phyloP scores from a whole-genome alignment of 2,329 filamentous ascomycete genomes.

The Talaromyces amestolkiae region DNA sequence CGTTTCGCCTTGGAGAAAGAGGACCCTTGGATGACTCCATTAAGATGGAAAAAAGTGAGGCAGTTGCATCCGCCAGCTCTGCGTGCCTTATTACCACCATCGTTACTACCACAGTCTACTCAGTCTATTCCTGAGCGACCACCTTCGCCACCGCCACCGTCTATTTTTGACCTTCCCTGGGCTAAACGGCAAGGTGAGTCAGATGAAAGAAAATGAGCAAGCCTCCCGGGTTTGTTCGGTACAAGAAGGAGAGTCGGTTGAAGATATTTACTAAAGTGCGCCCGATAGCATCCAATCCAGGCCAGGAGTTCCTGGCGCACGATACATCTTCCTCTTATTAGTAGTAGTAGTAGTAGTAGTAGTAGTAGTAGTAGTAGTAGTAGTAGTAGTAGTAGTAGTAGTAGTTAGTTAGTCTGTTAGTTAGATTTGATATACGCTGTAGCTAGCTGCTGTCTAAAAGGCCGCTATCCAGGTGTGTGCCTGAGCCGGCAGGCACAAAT shows the following conservation, averaged over 20 bases:
- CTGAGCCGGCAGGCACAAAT: too few relatives aligned
- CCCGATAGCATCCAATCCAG: background rate
- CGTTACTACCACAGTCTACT: constrained; percentile 1
- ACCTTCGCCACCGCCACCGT: constrained; percentile 4
- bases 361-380: too few relatives aligned
- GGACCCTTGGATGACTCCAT: constrained; percentile 4
- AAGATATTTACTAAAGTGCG: background rate
- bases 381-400: too few relatives aligned
- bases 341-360: too few relatives aligned
- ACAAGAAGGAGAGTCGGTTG: background rate
- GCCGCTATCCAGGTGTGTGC: too few relatives aligned
- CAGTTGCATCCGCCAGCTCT: background rate
- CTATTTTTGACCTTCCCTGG: constrained; percentile 10
- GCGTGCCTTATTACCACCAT: background rate
- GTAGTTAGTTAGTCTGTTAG: too few relatives aligned
- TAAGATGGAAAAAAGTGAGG: background rate
- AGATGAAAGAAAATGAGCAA: constrained; percentile 1
- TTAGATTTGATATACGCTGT: too few relatives aligned
- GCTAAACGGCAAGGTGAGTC: background rate
- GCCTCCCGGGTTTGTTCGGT: background rate
- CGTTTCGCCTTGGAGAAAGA: constrained; percentile 2
- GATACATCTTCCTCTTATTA: too few relatives aligned
- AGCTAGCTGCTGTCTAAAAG: too few relatives aligned
- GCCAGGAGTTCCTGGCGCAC: background rate
- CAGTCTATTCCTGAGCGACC: constrained; percentile 7